Percentiles rank a stretch among this genome's conserved stretches.
These are phyloP conservation scores for Copromyces sp. DNA, from an alignment of 495 filamentous ascomycete species.

Conservation along the genomic window DNA sequence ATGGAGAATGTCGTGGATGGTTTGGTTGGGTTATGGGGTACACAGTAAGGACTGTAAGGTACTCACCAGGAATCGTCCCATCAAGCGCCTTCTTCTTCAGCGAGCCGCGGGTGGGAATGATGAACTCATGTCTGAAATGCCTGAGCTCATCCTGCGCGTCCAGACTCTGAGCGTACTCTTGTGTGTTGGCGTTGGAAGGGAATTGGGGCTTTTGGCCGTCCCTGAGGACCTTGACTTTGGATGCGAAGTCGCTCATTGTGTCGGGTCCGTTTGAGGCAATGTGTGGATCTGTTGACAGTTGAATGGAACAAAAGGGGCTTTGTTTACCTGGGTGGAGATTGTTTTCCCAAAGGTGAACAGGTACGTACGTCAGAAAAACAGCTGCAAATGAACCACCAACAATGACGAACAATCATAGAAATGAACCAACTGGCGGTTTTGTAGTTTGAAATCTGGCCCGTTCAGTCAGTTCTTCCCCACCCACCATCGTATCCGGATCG, in stretches of 20 bases:
- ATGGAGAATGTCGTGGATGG: no score
- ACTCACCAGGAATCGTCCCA: constrained; percentile 28
- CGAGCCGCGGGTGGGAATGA: constrained; percentile 68
- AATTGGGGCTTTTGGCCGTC: constrained; percentile 11
- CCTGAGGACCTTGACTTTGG: constrained; percentile 3
- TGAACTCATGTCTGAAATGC: constrained; percentile 61
- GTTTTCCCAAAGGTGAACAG: neutral
- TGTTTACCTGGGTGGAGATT: neutral
- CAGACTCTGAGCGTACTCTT: constrained; percentile 25
- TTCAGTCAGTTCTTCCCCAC: neutral
- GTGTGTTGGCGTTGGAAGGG: constrained; percentile 4
- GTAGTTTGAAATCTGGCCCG: neutral
- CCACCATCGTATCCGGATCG: neutral
- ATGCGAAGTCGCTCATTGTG: neutral
- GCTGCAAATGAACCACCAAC: neutral
- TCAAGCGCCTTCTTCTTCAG: constrained; percentile 47
- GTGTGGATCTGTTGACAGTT: neutral
- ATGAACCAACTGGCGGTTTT: neutral
- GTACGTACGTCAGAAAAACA: neutral
- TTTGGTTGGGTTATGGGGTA: neutral
- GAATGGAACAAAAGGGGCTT: neutral
- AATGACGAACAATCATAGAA: no score
- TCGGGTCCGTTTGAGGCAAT: neutral
- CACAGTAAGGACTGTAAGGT: no score
- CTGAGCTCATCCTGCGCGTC: constrained; percentile 61